Base-by-base conservation (phyloP, 352 stramenopile genomes). In the Pythium myriotylum region DNA sequence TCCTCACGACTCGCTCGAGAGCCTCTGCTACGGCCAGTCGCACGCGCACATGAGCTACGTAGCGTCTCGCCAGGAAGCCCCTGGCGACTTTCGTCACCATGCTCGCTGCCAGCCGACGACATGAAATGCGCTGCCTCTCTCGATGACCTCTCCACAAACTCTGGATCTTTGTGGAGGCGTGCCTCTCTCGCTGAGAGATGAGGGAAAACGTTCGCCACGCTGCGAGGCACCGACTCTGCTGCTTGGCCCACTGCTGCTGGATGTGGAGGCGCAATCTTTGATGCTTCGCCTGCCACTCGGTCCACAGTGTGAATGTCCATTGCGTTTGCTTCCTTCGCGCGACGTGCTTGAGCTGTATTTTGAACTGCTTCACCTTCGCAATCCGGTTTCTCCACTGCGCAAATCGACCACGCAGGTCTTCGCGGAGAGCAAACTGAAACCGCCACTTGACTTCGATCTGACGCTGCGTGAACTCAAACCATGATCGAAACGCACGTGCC, bases 371-470 rank as follows among this genome's bases (percentile, higher is more conserved):
- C 6, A 64, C 9, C 16, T 55, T 26, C 20, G 19, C 32, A 23
- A 63, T 24, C 1, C 62, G 62, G 12, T 59, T 22, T 27, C 53
- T 41, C 62, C 62, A 69, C 33, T 47, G 46, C n/a, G 51, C 19
- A 29, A 69, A 63, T n/a, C 62, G 62, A 22, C 39, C 46, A 14
- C 54, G 54, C 7, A 64, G 24, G 20, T 56, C 52, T 22, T 69
- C 45, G 8, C 63, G 39, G 16, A 64, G 16, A 3, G 48, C 32
- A 20, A 60, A 60, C 20, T 60, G 62, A 24, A 64, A 69, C 12
- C 62, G 53, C 62, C 54, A 69, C n/a, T 41, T 24, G 20, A 69
- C 62, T 60, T 69, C 62, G 27, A 53, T 46, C 26, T 69, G 62
- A 3, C 43, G 55, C 33, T 69, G 62, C 4, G 62, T 55, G 41